These are phyloP conservation scores for Earliella scabrosa DNA, from an alignment of 1,284 basidiomycete genomes.

Conservation along the genomic window DNA sequence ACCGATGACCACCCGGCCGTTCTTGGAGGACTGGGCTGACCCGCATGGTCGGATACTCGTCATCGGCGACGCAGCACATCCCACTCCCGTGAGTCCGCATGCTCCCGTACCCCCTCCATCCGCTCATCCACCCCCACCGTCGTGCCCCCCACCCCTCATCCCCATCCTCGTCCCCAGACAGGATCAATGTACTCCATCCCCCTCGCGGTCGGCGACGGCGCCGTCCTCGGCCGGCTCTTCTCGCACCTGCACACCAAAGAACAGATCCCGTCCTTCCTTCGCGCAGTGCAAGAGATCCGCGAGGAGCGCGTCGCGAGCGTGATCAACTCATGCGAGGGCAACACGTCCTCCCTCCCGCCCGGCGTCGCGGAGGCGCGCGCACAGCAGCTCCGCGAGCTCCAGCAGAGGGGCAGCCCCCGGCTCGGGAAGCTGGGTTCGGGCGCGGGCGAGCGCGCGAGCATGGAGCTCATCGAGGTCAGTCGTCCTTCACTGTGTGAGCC, in stretches of 20 bases:
- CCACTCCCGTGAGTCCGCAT: slow-evolving; percentile 46
- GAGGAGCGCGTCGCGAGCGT: slow-evolving; percentile 21
- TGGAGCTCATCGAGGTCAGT: slow-evolving; percentile 11
- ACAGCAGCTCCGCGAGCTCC: slow-evolving; percentile 7
- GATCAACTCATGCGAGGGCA: slow-evolving; percentile 15
- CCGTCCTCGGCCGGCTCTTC: slow-evolving; percentile 62
- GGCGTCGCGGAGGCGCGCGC: slow-evolving; percentile 15
- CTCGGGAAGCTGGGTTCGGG: too few relatives aligned
- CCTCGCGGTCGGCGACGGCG: slow-evolving; percentile 54
- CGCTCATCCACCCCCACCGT: too few relatives aligned
- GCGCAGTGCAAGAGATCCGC: slow-evolving; percentile 56
- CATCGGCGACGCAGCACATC: slow-evolving; percentile 50
- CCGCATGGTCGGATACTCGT: slow-evolving; percentile 25
- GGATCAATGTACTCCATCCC: slow-evolving; percentile 18
- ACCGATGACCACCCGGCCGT: slow-evolving; percentile 22
- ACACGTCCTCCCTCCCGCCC: slow-evolving; percentile 25
- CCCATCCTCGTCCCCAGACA: background rate
- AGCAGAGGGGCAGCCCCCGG: slow-evolving; percentile 7
- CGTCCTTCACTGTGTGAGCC: too few relatives aligned
- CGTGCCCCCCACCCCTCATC: background rate
- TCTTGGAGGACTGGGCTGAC: slow-evolving; percentile 35
- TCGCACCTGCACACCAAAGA: slow-evolving; percentile 51
- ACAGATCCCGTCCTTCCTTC: slow-evolving; percentile 56
- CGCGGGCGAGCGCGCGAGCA: background rate
- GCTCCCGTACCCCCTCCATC: background rate